phyloP scores from a whole-genome alignment of 352 stramenopile species.

The Plasmopara halstedii region DNA sequence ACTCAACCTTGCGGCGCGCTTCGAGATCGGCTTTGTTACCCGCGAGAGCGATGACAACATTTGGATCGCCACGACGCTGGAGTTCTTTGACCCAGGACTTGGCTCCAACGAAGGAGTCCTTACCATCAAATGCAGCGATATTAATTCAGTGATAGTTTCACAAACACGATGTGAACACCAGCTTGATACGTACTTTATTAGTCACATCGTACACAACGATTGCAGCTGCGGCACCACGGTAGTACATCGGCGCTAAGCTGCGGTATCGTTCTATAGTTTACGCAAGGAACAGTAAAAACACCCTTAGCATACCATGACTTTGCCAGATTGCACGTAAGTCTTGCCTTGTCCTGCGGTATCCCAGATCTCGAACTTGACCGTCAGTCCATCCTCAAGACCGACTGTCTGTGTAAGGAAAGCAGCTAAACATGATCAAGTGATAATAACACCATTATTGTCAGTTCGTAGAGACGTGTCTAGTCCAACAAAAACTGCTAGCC shows the following conservation, averaged over 20 bases:
- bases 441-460: background rate
- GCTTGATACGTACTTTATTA: slow-evolving; percentile 75
- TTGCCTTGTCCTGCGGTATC: slow-evolving; percentile 94
- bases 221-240: slow-evolving; percentile 90
- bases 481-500: background rate
- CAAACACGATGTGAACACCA: slow-evolving; percentile 1
- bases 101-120: slow-evolving; percentile 95
- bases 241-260: slow-evolving; percentile 98
- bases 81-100: slow-evolving; percentile 99
- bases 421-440: slow-evolving; percentile 29
- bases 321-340: background rate
- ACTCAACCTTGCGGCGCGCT: slow-evolving; percentile 93
- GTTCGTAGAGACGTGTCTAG: background rate
- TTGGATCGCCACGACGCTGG: slow-evolving; percentile 96
- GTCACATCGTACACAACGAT: slow-evolving; percentile 98
- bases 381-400: slow-evolving; percentile 93
- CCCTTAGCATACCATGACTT: slow-evolving; percentile 2
- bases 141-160: too few species aligned
- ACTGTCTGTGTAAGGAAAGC: slow-evolving; percentile 99
- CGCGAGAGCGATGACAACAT: slow-evolving; percentile 94
- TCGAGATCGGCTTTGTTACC: slow-evolving; percentile 99
- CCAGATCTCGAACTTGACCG: slow-evolving; percentile 99
- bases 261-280: slow-evolving; percentile 87
- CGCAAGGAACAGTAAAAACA: background rate
- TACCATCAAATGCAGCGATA: slow-evolving; percentile 5